phyloP scores from a whole-genome alignment of 257 asterid genomes.

The Solanum boliviense region DNA sequence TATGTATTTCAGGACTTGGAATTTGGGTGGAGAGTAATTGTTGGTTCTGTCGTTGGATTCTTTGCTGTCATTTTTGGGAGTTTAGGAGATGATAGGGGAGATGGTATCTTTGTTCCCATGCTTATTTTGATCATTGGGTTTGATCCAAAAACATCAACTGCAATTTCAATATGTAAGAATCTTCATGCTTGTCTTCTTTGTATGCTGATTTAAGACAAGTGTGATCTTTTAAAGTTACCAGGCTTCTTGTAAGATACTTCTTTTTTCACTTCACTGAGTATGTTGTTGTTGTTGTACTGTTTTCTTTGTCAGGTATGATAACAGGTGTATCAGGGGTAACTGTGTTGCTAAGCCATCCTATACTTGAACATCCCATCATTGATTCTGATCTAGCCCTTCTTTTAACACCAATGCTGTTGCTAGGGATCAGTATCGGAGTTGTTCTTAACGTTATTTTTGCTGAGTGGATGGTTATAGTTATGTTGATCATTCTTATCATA shows the following conservation, averaged over 20 bases:
- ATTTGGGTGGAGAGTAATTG: slow-evolving; percentile 44
- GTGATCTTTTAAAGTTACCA: too few species aligned
- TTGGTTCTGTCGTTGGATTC: slow-evolving; percentile 41
- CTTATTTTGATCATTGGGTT: slow-evolving; percentile 41
- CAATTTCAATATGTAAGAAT: slow-evolving; percentile 38
- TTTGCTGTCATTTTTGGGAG: slow-evolving; percentile 56
- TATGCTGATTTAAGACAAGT: too few species aligned
- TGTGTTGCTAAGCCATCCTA: slow-evolving; percentile 44
- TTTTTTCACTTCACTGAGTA: background rate
- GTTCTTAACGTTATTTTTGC: slow-evolving; percentile 38
- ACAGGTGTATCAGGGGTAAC: slow-evolving; percentile 47
- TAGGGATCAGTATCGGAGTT: slow-evolving; percentile 56
- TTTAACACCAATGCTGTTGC: slow-evolving; percentile 53
- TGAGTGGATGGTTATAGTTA: slow-evolving; percentile 53
- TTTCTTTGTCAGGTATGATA: slow-evolving; percentile 35
- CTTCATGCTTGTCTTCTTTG: too few species aligned
- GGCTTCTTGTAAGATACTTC: background rate
- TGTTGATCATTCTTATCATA: slow-evolving; percentile 44
- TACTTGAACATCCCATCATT: slow-evolving; percentile 41
- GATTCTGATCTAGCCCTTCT: slow-evolving; percentile 54
- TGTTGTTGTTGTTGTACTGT: background rate
- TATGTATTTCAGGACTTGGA: slow-evolving; percentile 28
- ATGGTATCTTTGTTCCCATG: slow-evolving; percentile 54
- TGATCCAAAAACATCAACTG: slow-evolving; percentile 45
- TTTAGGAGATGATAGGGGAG: slow-evolving; percentile 53